Evolutionary conservation across 2,329 filamentous ascomycete species (phyloP), one percentile per base, ranked within the genome.

Genomic region (Cladosporium sp.): DNA sequence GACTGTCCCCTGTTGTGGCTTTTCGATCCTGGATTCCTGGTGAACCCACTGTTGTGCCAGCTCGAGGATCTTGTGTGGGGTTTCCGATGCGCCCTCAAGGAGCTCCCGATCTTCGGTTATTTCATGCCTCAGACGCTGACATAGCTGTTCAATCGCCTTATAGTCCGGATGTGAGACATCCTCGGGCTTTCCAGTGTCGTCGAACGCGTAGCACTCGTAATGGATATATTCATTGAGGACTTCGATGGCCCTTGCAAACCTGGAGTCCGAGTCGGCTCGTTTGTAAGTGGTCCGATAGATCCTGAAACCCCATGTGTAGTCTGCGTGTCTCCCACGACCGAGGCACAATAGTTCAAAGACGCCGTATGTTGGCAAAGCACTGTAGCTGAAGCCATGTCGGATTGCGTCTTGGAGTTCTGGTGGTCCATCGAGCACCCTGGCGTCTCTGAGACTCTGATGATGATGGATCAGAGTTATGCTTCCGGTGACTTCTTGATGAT

Each of bases 241-340:
- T 26, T 21, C 26, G 6, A 49, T 60, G 3, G 58, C 58, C 26
- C 14, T 49, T n/a, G 41, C 28, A 14, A 61, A 61, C 10, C 51
- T 44, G 28, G 28, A 28, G 18, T 52, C 59, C 28, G 59, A 51
- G 15, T 49, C 44, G 2, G n/a, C 18, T 11, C 34, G 10, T 14
- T 15, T 15, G 11, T 61, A 61, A n/a, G 41, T 61, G 26, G 59
- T 61, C 11, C 59, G 30, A 24, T 52, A 61, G 3, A 61, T 51
- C 32, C 41, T 51, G 44, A 24, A 61, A 4, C 59, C 59, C 59
- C 59, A 61, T 3, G 59, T 61, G n/a, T 61, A 36, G 14, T 47
- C 38, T 47, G 38, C 58, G 26, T 59, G 38, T 24, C 24, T 24
- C 24, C 24, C 24, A 24, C 24, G 24, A 24, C 24, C 24, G 24